Evolutionary conservation across 768 basidiomycete species (phyloP), one percentile per base, ranked within the genome.

Genomic region (Tremella fuciformis): DNA sequence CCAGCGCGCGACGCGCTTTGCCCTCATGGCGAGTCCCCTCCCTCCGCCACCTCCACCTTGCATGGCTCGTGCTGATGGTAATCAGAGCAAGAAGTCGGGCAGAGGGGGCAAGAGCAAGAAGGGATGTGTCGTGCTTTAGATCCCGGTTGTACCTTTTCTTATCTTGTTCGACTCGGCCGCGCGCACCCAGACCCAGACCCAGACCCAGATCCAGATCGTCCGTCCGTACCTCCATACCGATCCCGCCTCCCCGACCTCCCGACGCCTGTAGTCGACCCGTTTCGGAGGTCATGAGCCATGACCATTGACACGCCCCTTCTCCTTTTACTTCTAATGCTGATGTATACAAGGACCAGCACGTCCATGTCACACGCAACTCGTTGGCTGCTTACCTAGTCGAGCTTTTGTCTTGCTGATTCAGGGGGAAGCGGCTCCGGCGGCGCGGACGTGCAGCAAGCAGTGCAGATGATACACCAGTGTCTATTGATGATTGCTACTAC

Each of bases 1-100:
- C 85, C 91, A 98, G 80, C 89, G 88, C 67, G 96, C 96, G 53
- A 97, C 94, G 22, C 86, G 91, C 63, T 87, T 89, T 41, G 93
- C 94, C 24, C 84, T 98, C 50, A 53, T 62, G 63, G 73, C 72
- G 59, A 59, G 73, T 72, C 16, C 8, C 13, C 22, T 24, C 46
- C 22, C 19, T 8, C 4, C 3, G 49, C 40, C 8, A 11, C 22
- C 13, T 34, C 16, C 13, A 3, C 24, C 40, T 26, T 8, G 18
- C 2, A 40, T 18, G 41, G 19, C 38, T 40, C 15, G 13, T 16
- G 24, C 41, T 29, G n/a, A 26, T 25, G 8, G 19, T 19, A 8
- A 49, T 2, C 47, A 72, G 70, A 69, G 67, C 68, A 73, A 73
- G 66, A 73, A 70, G 51, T 65, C 66, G 48, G 68, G 68, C 50